These are phyloP conservation scores for Uromyces viciae-fabae DNA, from an alignment of 1,284 basidiomycete genomes.

Conservation along the genomic window DNA sequence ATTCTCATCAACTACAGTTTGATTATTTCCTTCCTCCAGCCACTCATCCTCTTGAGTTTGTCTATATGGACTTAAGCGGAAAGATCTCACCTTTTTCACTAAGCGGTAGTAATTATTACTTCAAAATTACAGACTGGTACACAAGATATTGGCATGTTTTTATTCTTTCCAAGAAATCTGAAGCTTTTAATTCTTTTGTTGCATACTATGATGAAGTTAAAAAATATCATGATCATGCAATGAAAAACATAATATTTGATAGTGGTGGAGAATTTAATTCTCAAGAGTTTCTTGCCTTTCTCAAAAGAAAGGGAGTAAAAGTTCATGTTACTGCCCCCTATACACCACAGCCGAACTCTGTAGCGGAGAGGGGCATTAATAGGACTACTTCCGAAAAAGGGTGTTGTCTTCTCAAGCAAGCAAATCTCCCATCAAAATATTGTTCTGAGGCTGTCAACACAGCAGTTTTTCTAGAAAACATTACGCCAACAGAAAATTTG, in stretches of 20 bases:
- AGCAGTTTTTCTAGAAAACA: constrained; percentile 5
- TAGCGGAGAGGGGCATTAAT: constrained; percentile 12
- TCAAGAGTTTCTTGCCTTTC: not conserved
- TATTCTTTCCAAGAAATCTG: constrained; percentile 17
- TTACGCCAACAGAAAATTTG: not conserved
- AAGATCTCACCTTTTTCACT: not conserved
- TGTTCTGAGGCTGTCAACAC: constrained; percentile 10
- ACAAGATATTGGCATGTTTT: not conserved
- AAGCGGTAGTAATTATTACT: constrained; percentile 7
- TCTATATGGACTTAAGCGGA: constrained; percentile 22
- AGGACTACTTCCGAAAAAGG: constrained; percentile 11
- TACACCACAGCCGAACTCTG: constrained; percentile 22
- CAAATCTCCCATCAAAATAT: not conserved
- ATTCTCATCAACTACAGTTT: constrained; percentile 3
- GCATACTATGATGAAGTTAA: not conserved
- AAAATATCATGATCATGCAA: not conserved
- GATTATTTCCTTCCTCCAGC: not conserved
- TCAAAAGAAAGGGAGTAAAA: constrained; percentile 4
- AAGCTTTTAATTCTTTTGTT: not conserved
- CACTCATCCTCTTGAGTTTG: not conserved
- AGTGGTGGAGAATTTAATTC: constrained; percentile 20
- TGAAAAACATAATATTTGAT: constrained; percentile 8
- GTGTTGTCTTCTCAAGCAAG: constrained; percentile 6
- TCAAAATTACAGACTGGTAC: constrained; percentile 2
- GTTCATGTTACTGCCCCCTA: constrained; percentile 11